Evolutionary conservation across 345 rosid genomes (phyloP).

Genomic region (Populus alba): DNA sequence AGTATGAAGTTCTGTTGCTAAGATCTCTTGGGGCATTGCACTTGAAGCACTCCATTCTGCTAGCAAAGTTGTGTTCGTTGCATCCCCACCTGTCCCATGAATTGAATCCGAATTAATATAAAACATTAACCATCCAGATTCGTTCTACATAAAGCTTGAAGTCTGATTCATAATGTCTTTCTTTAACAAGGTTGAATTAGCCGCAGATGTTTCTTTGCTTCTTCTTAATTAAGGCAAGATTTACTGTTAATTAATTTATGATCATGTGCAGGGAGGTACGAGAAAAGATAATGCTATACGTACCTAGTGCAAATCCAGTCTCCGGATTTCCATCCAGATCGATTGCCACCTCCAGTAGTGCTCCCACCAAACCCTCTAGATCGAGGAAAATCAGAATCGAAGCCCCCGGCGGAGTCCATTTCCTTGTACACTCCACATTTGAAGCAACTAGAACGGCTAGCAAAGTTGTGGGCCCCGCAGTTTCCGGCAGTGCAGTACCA

Average conservation of each 20-base stretch:
- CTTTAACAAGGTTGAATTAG: not conserved
- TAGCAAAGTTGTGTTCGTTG: slow-evolving; percentile 94
- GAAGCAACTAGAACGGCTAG: slow-evolving; percentile 93
- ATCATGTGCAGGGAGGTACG: not conserved
- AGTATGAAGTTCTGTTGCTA: slow-evolving; percentile 23
- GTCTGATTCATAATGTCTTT: not conserved
- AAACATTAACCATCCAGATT: not conserved
- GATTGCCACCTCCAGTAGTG: slow-evolving; percentile 28
- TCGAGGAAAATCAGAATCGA: slow-evolving; percentile 45
- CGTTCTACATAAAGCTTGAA: not conserved
- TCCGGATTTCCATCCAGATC: slow-evolving; percentile 85
- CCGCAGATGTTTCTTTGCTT: not conserved
- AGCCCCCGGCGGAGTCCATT: slow-evolving; percentile 32
- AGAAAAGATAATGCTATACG: too few relatives aligned
- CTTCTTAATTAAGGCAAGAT: not conserved
- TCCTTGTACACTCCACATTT: slow-evolving; percentile 84
- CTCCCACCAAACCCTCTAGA: slow-evolving; percentile 37
- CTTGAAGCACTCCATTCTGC: slow-evolving; percentile 85
- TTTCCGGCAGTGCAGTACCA: slow-evolving; percentile 86
- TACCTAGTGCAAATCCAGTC: slow-evolving; percentile 92
- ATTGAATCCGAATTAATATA: not conserved
- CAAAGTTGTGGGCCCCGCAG: slow-evolving; percentile 93
- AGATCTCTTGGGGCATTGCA: slow-evolving; percentile 87
- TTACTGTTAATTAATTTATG: not conserved
- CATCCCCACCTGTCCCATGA: slow-evolving; percentile 60